Evolutionary conservation across 129 eudicot genomes (phyloP).

Genomic region (Deinandra increscens): DNA sequence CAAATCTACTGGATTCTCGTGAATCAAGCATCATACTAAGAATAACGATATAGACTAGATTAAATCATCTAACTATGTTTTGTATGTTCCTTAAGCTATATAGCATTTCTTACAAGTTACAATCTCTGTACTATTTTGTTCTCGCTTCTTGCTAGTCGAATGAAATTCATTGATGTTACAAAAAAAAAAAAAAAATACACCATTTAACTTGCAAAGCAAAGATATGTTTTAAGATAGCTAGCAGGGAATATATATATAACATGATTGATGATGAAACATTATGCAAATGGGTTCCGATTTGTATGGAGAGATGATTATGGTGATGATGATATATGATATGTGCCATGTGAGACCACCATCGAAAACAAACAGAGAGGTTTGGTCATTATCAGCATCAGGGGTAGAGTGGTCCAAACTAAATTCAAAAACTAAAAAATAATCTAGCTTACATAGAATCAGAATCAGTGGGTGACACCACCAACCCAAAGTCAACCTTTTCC

Average conservation of each 20-base stretch:
- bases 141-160: too few species aligned
- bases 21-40: too few species aligned
- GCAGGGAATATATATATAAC: neutral
- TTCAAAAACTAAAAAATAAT: slow-evolving; percentile 10
- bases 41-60: too few species aligned
- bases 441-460: slow-evolving; percentile 46
- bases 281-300: slow-evolving; percentile 29
- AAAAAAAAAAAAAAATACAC: too few species aligned
- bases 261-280: slow-evolving; percentile 14
- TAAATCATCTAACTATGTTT: too few species aligned
- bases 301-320: slow-evolving; percentile 26
- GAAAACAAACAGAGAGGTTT: slow-evolving; percentile 22
- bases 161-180: too few species aligned
- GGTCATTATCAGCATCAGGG: slow-evolving; percentile 45
- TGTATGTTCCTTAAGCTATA: too few species aligned
- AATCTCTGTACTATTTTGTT: too few species aligned
- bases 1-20: too few species aligned
- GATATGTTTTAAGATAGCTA: too few species aligned
- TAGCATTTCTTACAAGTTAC: too few species aligned
- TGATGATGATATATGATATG: slow-evolving; percentile 14
- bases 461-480: slow-evolving; percentile 63
- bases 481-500: slow-evolving; percentile 70
- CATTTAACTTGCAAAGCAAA: too few species aligned
- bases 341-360: slow-evolving; percentile 42
- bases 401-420: slow-evolving; percentile 41